Evolutionary conservation across 768 basidiomycete genomes (phyloP).

Genomic region (Clavulina sp.): DNA sequence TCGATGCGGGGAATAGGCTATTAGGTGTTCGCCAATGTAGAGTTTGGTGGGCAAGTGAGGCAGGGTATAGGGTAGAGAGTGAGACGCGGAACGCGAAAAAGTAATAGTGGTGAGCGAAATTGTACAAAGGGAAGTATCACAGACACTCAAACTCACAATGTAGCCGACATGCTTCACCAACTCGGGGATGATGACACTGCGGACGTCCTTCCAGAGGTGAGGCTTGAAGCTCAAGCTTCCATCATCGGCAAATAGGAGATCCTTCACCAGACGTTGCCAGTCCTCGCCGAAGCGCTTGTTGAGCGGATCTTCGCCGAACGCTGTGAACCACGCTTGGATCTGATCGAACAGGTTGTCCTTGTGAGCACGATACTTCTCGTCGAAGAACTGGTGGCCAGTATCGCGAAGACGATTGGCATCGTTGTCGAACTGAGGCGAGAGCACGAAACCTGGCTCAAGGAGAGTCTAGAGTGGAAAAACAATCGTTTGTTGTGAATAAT

Average conservation of each 20-base stretch:
- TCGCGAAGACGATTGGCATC: constrained; percentile 51
- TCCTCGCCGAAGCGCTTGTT: constrained; percentile 72
- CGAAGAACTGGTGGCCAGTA: constrained; percentile 59
- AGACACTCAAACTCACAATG: neutral
- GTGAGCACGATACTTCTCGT: constrained; percentile 52
- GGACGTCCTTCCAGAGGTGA: constrained; percentile 70
- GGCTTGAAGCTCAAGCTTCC: constrained; percentile 80
- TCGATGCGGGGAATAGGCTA: constrained; percentile 80
- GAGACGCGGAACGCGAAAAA: too few relatives aligned
- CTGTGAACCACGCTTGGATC: constrained; percentile 61
- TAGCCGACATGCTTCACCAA: constrained; percentile 50
- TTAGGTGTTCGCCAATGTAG: too few relatives aligned
- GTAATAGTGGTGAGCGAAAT: constrained; percentile 30
- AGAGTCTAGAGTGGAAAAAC: constrained; percentile 29
- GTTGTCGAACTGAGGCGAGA: constrained; percentile 55
- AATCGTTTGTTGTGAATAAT: neutral
- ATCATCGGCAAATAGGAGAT: constrained; percentile 66
- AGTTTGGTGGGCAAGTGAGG: too few relatives aligned
- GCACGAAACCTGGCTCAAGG: constrained; percentile 67
- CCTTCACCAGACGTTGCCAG: constrained; percentile 62
- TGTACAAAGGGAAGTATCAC: neutral
- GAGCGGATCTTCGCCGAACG: constrained; percentile 69
- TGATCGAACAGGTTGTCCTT: constrained; percentile 65
- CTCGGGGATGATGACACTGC: constrained; percentile 62
- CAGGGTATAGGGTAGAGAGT: too few relatives aligned